A percentile compares a stretch with the other conserved stretches of the same genome.
Evolutionary conservation across 2,329 filamentous ascomycete genomes (phyloP).

Genomic region (Ceratocystis albifundus): DNA sequence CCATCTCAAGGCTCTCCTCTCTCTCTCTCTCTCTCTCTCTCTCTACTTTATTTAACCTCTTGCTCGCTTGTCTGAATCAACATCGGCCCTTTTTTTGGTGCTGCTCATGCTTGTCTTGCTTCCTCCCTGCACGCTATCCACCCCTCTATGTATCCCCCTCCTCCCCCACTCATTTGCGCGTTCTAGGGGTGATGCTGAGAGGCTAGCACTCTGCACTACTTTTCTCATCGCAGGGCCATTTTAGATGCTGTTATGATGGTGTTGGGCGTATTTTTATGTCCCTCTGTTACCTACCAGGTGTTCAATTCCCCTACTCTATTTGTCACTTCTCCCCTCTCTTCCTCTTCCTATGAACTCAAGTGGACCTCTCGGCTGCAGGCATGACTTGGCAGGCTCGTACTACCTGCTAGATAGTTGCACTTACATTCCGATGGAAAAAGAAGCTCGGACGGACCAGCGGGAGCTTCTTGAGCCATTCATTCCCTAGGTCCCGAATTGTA

Average conservation of each 20-base stretch:
- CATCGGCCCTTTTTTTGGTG: conserved; percentile 9
- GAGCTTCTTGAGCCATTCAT: background rate
- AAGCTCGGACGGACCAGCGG: conserved; percentile 7
- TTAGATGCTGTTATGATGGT: background rate
- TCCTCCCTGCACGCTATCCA: conserved; percentile 1
- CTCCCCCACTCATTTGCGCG: no score
- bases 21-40: no score
- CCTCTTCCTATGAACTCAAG: background rate
- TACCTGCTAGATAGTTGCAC: background rate
- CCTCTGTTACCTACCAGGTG: background rate
- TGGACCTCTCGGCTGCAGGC: background rate
- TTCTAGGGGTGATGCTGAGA: background rate
- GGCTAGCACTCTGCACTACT: background rate
- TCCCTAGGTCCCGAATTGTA: no score
- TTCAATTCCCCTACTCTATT: no score
- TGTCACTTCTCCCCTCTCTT: background rate
- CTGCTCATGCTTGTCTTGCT: conserved; percentile 7
- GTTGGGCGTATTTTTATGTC: background rate
- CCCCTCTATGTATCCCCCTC: background rate
- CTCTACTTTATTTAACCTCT: background rate
- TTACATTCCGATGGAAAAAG: conserved; percentile 1
- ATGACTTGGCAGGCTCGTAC: background rate
- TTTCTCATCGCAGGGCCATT: background rate
- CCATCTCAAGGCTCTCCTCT: background rate
- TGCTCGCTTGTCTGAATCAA: conserved; percentile 9